Conservation (phyloP, 75 land plant genomes). For the Selaginella moellendorffii region DNA sequence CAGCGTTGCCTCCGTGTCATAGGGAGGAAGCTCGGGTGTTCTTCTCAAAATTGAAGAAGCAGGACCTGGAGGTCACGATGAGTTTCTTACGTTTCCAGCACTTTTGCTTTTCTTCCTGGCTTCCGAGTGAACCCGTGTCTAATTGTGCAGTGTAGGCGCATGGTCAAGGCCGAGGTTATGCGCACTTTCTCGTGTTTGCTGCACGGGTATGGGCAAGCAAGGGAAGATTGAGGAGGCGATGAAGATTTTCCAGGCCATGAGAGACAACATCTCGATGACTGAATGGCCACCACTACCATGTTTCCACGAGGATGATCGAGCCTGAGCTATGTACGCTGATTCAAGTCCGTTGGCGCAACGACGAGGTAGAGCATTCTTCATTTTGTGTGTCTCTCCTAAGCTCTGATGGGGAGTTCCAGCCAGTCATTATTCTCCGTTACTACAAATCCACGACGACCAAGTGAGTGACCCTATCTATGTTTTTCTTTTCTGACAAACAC, state of each 20-base stretch:
- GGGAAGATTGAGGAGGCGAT: background rate
- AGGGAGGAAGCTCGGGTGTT: constrained; percentile 44
- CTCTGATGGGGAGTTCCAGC: constrained; percentile 2
- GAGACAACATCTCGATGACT: background rate
- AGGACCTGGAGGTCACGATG: constrained; percentile 37
- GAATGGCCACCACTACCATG: background rate
- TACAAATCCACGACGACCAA: background rate
- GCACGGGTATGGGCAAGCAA: background rate
- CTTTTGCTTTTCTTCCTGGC: background rate
- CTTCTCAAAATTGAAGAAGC: constrained; percentile 75
- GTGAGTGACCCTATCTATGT: too few relatives aligned
- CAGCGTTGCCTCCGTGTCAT: background rate
- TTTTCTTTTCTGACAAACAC: too few relatives aligned
- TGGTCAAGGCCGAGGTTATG: background rate
- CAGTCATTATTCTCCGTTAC: constrained; percentile 9
- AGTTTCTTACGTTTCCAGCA: background rate
- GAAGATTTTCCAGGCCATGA: background rate
- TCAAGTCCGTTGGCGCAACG: background rate
- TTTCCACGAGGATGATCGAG: background rate
- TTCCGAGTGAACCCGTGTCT: too few relatives aligned
- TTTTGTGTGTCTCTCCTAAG: background rate
- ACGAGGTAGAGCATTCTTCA: background rate
- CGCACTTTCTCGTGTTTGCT: background rate
- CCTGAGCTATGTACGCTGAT: background rate
- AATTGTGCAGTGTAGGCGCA: background rate